phyloP scores from a whole-genome alignment of 108 stramenopile species.

The Conticribra weissflogii region DNA sequence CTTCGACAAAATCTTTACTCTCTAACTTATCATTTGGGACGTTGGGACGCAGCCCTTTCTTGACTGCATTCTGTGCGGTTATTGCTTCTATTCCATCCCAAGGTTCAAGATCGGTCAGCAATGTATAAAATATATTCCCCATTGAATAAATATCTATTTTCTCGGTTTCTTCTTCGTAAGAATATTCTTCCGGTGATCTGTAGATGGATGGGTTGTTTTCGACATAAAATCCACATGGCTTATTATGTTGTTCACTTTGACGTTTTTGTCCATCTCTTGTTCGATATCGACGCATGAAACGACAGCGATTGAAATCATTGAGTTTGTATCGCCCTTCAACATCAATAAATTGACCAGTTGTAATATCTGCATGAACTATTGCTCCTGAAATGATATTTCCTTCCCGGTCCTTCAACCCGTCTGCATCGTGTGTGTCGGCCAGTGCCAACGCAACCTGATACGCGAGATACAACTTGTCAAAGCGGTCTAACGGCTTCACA shows the following conservation, averaged over 20 bases:
- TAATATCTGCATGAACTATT: slow-evolving; percentile 75
- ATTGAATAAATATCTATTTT: slow-evolving; percentile 71
- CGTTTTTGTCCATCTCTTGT: slow-evolving; percentile 15
- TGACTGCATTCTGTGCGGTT: slow-evolving; percentile 35
- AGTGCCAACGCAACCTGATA: slow-evolving; percentile 15
- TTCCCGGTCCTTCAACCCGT: background rate
- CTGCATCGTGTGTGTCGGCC: slow-evolving; percentile 17
- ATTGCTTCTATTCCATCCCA: slow-evolving; percentile 44
- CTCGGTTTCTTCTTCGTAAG: slow-evolving; percentile 55
- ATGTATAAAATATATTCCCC: slow-evolving; percentile 63
- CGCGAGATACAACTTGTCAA: slow-evolving; percentile 13
- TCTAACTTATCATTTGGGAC: slow-evolving; percentile 35
- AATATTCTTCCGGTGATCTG: slow-evolving; percentile 73
- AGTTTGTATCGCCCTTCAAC: slow-evolving; percentile 56
- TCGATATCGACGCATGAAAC: slow-evolving; percentile 60
- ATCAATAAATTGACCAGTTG: slow-evolving; percentile 50
- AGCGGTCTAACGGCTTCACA: background rate
- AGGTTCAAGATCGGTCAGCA: slow-evolving; percentile 54
- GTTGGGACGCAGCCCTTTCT: slow-evolving; percentile 45
- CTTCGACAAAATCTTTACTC: slow-evolving; percentile 48
- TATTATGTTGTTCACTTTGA: background rate
- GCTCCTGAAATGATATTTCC: slow-evolving; percentile 35
- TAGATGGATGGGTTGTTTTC: slow-evolving; percentile 49
- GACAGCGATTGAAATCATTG: slow-evolving; percentile 78
- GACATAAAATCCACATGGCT: slow-evolving; percentile 41